Evolutionary conservation across 495 filamentous ascomycete genomes (phyloP), one percentile per base, ranked within the genome.

Genomic region (Halenospora varia): DNA sequence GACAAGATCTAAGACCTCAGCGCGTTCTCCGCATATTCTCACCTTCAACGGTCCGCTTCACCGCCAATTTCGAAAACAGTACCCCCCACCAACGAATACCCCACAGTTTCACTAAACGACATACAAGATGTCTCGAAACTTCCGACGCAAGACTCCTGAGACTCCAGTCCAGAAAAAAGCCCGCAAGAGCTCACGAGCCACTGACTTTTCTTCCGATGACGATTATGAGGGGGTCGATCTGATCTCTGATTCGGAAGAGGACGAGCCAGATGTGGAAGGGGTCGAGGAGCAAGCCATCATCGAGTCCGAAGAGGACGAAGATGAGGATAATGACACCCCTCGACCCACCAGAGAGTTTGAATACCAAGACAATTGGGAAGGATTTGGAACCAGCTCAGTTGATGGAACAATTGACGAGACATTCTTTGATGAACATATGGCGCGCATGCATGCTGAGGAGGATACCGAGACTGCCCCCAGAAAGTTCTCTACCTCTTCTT

Each of bases 191-290:
- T 69, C 60, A 51, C 76, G 71, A 25, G 45, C n/a, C 25, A 72
- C 72, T 60, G 66, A 77, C 49, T 68, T 77, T 62, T 74, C 79
- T 26, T 82, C 83, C 4, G 82, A 88, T 57, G 85, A 91, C 55
- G 85, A 87, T 88, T 88, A 66, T 85, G 84, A 13, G 10, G 88
- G 77, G 17, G 84, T 93, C 29, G 86, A 92, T 61, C 82, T 88
- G 39, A 87, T 95, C 57, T 87, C 81, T 54, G 89, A 92, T 48
- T 86, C 80, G 9, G 87, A 89, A 59, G 86, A 88, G 50, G 87
- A 90, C 68, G 87, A 90, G 62, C 79, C 84, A 65, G 82, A 85
- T 73, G 78, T 90, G 23, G 79, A 85, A 62, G 80, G 83, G 71
- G 74, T 82, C 62, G 88, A 94, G 77, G 88, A 89, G 72, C 72